phyloP scores from a whole-genome alignment of 208 protist genomes.

The Eutreptiella sp. region DNA sequence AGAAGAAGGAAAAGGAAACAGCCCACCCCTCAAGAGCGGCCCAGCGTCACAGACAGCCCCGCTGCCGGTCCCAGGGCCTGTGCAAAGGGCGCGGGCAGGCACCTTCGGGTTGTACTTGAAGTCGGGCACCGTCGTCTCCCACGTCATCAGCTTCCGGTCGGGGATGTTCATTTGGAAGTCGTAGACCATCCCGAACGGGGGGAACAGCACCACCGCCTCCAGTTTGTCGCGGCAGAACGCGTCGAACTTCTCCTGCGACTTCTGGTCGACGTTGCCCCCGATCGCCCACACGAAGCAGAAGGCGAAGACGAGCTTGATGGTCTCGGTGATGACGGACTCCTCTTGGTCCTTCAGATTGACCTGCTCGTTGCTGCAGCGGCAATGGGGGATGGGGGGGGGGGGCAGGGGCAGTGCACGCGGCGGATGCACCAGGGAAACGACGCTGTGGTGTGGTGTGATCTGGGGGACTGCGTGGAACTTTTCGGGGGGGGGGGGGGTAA shows the following conservation, averaged over 20 bases:
- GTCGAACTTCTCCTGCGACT: constrained; percentile 82
- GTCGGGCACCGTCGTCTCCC: constrained; percentile 63
- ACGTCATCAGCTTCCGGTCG: constrained; percentile 63
- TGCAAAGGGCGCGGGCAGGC: too few species aligned
- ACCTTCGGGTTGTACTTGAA: constrained; percentile 68
- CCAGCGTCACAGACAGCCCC: too few species aligned
- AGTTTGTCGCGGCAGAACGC: constrained; percentile 62
- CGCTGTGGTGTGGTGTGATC: too few species aligned
- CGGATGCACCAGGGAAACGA: too few species aligned
- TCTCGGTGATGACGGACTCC: constrained; percentile 60
- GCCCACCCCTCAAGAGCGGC: too few species aligned
- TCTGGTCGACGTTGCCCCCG: constrained; percentile 82
- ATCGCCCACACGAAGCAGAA: constrained; percentile 94
- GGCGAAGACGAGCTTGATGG: constrained; percentile 76
- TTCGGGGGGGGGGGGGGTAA: too few species aligned
- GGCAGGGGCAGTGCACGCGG: too few species aligned
- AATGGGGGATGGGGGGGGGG: neutral
- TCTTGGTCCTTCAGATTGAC: neutral
- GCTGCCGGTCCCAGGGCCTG: too few species aligned
- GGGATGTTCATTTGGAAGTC: constrained; percentile 84
- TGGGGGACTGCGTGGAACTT: too few species aligned
- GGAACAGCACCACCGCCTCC: constrained; percentile 71
- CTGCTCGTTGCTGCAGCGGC: neutral
- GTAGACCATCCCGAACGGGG: constrained; percentile 77
- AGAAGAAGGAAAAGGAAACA: too few species aligned